Conservation (phyloP, 2,329 filamentous ascomycete genomes). For the Pseudogymnoascus sp. region DNA sequence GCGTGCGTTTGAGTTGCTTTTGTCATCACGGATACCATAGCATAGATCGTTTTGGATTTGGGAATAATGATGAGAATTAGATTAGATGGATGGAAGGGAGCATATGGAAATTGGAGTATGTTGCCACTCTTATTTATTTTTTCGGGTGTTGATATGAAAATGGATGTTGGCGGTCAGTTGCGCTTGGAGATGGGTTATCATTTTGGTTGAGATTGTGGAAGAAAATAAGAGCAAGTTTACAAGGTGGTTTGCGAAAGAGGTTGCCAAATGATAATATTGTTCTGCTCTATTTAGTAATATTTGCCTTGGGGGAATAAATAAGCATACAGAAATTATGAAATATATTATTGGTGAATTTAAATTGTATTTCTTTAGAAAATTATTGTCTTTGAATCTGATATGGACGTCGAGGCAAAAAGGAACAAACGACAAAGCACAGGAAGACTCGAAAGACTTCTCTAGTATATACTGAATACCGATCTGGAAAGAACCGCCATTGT, state of each 20-base stretch:
- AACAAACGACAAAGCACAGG: background rate
- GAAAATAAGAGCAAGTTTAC: background rate
- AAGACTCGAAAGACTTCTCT: background rate
- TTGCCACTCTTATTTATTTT: background rate
- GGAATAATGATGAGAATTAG: background rate
- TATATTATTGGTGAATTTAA: background rate
- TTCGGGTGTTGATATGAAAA: background rate
- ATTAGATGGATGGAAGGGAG: background rate
- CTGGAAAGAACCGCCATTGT: background rate
- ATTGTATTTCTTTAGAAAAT: background rate
- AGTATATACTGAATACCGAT: background rate
- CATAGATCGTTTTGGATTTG: background rate
- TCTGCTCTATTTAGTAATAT: background rate
- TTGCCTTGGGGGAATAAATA: background rate
- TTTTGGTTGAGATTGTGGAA: background rate
- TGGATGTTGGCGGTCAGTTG: background rate
- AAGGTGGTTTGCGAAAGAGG: background rate
- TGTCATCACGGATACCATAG: background rate
- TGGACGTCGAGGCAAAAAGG: background rate
- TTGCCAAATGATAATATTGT: background rate
- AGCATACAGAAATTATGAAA: background rate
- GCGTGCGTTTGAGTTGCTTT: background rate
- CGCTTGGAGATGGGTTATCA: background rate
- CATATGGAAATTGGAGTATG: background rate
- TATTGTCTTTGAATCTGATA: background rate